Percentiles rank a stretch among this genome's conserved stretches.
Conservation (phyloP, 176 grass and related monocot species). For the Oryza glumipatula region DNA sequence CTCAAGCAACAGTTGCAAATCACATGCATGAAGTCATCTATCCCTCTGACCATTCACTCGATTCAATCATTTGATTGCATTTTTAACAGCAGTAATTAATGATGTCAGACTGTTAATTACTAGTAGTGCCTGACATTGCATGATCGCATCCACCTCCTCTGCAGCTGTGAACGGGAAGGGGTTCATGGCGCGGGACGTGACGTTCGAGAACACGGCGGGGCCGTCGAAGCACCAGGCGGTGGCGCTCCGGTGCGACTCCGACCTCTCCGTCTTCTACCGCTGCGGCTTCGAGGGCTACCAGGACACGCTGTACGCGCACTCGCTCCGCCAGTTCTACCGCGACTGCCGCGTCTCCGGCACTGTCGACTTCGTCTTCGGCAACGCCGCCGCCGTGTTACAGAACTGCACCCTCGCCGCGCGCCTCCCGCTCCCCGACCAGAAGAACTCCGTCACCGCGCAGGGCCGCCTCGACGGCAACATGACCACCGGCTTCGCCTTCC, state of each 20-base stretch:
- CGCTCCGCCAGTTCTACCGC: slow-evolving; percentile 87
- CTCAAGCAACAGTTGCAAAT: neutral
- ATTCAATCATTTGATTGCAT: neutral
- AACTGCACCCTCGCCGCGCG: slow-evolving; percentile 50
- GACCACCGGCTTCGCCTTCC: slow-evolving; percentile 77
- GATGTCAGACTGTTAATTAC: neutral
- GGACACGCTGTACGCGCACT: slow-evolving; percentile 95
- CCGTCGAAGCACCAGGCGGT: slow-evolving; percentile 76
- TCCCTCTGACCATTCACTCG: too few relatives aligned
- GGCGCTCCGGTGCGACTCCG: slow-evolving; percentile 73
- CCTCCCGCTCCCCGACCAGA: slow-evolving; percentile 45
- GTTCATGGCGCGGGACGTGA: slow-evolving; percentile 81
- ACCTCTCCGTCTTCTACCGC: slow-evolving; percentile 83
- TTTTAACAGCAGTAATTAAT: neutral
- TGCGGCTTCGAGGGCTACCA: slow-evolving; percentile 82
- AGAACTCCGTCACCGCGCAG: slow-evolving; percentile 82
- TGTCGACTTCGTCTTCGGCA: slow-evolving; percentile 92
- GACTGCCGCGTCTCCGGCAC: slow-evolving; percentile 70
- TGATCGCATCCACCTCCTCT: neutral
- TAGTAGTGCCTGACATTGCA: neutral
- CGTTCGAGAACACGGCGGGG: slow-evolving; percentile 82
- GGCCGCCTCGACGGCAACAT: slow-evolving; percentile 59
- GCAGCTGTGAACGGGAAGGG: slow-evolving; percentile 65
- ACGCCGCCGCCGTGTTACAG: slow-evolving; percentile 84
- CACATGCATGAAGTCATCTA: neutral